Base-by-base conservation (phyloP, 106 monocot species). In the Platanthera zijinensis region DNA sequence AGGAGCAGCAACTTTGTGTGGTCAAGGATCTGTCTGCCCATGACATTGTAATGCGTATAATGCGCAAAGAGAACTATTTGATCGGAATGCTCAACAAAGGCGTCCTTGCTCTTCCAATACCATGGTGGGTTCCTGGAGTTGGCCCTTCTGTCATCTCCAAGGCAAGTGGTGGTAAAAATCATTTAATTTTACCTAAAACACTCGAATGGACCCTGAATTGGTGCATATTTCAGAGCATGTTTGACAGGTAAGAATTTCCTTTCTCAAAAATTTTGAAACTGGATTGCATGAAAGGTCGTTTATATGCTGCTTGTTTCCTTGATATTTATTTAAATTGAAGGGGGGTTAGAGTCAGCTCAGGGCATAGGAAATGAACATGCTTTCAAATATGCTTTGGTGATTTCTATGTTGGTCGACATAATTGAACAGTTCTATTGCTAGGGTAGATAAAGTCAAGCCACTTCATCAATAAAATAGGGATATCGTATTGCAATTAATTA, bases 81-180 rank as follows among this genome's bases (percentile, higher is more conserved):
- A 99, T 94, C 78, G 99, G 92, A 32, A 99, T 99, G 99, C 80
- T 99, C 28, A 99, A 99, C 54, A 99, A 94, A 85, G 99, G 99
- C 39, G 74, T 99, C 81, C 82, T 99, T 51, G 81, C 94, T 18
- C 94, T 94, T 78, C 89, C 91, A 77, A 87, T 94, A 75, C 79
- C 84, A 71, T 74, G 66, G 32, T 92, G 94, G 94, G 81, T 99
- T 3, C 99, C 99, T 76, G 99, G 99, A 52, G 86, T 85, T 85
- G 99, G 94, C 50, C 99, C 99, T 63, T 52, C 85, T 53, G 77
- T 90, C 56, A 84, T 52, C 21, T 79, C 79, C 30, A 76, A 73
- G 73, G 73, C 67, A 84, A 75, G 77, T 79, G 80, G 89, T 57
- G 87, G 75, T 81, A 89, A 81, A 81, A 84, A 94, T 72, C 82